Evolutionary conservation across 2,329 filamentous ascomycete genomes (phyloP).

Genomic region (Hymenoscyphus salicellus): DNA sequence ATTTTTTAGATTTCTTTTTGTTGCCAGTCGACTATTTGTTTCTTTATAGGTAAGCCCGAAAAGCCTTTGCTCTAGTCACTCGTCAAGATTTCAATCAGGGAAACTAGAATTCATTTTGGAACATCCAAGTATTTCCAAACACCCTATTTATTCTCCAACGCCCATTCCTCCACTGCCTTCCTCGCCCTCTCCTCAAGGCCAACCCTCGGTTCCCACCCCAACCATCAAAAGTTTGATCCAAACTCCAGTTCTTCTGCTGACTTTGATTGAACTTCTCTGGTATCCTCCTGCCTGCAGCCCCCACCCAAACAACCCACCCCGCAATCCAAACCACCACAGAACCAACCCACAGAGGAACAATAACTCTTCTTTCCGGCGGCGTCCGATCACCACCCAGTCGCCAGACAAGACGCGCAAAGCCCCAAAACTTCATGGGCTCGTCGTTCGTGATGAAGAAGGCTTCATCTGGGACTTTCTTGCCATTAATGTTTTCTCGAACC

Average conservation of each 20-base stretch:
- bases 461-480: constrained; percentile 12
- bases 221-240: constrained; percentile 23
- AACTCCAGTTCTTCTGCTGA: constrained; percentile 2
- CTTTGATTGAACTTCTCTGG: constrained; percentile 6
- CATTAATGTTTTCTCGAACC: background rate
- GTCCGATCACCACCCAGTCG: constrained; percentile 2
- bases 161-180: too few species aligned
- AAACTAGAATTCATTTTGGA: too few species aligned
- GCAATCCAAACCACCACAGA: constrained; percentile 9
- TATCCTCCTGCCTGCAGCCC: constrained; percentile 1
- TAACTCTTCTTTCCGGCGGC: background rate
- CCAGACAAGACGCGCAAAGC: constrained; percentile 11
- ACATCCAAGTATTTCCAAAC: too few species aligned
- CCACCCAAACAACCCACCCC: constrained; percentile 13
- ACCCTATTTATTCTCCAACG: too few species aligned
- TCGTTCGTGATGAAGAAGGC: constrained; percentile 18
- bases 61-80: too few species aligned
- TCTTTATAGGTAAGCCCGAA: too few species aligned
- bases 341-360: constrained; percentile 9
- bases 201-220: constrained; percentile 46
- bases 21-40: too few species aligned
- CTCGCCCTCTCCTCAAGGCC: too few species aligned
- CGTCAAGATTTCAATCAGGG: too few species aligned
- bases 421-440: constrained; percentile 13
- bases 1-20: too few species aligned